Evolutionary conservation across 345 rosid genomes (phyloP).

Genomic region (Xanthoceras sorbifolium): DNA sequence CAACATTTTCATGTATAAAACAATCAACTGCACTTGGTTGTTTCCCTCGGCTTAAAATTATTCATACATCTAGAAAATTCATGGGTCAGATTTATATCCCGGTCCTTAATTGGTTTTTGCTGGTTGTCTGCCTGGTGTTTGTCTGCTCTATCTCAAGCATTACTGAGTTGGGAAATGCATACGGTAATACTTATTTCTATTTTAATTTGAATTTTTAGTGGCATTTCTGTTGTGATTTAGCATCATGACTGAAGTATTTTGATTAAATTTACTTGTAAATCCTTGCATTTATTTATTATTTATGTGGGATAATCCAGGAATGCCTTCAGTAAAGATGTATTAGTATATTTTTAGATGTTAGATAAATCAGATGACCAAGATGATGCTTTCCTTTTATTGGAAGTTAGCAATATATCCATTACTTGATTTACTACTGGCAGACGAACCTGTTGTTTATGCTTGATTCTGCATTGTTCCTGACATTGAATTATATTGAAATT

Average conservation of each 20-base stretch:
- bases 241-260: background rate
- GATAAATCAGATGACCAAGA: background rate
- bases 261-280: conserved; percentile 2
- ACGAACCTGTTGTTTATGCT: background rate
- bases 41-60: conserved; percentile 96
- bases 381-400: background rate
- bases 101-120: conserved; percentile 98
- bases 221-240: background rate
- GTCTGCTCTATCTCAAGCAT: conserved; percentile 83
- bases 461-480: background rate
- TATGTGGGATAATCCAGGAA: background rate
- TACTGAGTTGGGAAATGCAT: conserved; percentile 95
- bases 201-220: background rate
- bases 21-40: conserved; percentile 97
- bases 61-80: conserved; percentile 97
- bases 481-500: background rate
- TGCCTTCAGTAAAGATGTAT: background rate
- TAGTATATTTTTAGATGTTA: background rate
- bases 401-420: background rate
- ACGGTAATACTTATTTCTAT: conserved; percentile 61
- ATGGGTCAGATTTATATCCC: conserved; percentile 99
- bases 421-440: background rate
- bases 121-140: conserved; percentile 74
- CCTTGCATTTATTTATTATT: background rate
- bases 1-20: conserved; percentile 97